These are phyloP conservation scores for Trypanosoma caninum DNA, from an alignment of 208 protist species.

Conservation along the genomic window DNA sequence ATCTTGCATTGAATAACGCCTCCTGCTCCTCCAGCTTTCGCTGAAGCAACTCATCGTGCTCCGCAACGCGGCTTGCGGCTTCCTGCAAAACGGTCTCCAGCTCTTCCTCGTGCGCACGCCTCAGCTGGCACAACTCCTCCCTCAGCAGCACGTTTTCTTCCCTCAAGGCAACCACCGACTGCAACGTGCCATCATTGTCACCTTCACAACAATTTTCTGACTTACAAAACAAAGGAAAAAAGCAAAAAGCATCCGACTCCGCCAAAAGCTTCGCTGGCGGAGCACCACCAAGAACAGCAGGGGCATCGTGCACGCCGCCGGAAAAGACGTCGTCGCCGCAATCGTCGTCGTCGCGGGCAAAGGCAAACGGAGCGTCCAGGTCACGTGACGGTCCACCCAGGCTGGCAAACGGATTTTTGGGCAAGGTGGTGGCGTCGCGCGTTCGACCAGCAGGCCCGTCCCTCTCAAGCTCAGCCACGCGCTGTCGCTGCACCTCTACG, in stretches of 20 bases:
- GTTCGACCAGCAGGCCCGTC: neutral
- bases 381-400: neutral
- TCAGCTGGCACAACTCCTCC: constrained; percentile 15
- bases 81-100: constrained; percentile 40
- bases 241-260: neutral
- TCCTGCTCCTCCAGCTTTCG: constrained; percentile 28
- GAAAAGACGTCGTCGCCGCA: neutral
- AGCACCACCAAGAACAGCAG: neutral
- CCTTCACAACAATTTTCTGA: no score
- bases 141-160: constrained; percentile 1
- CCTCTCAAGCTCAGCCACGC: neutral
- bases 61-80: constrained; percentile 44
- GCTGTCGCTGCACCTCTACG: neutral
- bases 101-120: constrained; percentile 40
- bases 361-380: neutral
- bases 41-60: constrained; percentile 37
- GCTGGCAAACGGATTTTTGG: neutral
- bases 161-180: constrained; percentile 15
- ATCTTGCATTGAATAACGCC: no score
- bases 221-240: no score
- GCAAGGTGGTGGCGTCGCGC: neutral
- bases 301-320: neutral
- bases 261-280: neutral
- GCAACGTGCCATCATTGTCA: neutral
- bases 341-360: neutral